Base-by-base conservation (phyloP, 352 stramenopile genomes). In the Globisporangium nodosum region DNA sequence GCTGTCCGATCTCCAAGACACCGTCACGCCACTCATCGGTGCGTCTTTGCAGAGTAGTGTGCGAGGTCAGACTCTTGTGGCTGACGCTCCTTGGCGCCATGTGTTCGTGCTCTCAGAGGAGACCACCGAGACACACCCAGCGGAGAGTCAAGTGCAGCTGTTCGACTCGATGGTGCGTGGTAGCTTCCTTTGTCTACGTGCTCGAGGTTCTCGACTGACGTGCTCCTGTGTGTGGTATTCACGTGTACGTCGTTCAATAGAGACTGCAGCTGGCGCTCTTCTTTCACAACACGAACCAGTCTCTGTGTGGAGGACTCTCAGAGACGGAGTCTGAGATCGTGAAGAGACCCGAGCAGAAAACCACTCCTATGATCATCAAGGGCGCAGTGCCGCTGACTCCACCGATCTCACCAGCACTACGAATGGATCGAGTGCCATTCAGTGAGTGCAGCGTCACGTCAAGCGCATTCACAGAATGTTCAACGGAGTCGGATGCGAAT, bases 251-350 rank as follows among this genome's bases (percentile, higher is more conserved):
- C 8, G 33, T 12, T 12, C 33, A 39, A 51, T 45, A 88, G 78
- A 70, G 80, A 3, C 63, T 93, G 31, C 84, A 91, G 66, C 71
- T 83, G 11, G 72, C 81, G 33, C 84, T 82, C 24, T 91, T 93
- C 66, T 93, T 91, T 60, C 78, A 68, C 43, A 74, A 88, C 53
- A 70, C 76, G 8, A 84, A 85, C 55, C 63, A 87, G 61, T 71
- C 70, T 3, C 54, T 90, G 11, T 63, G 81, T 9, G 70, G 60
- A 8, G 73, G 76, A 16, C 62, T 93, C 6, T 84, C 70, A 12
- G 50, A 66, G 40, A 69, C 62, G 2, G 79, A 88, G 54, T 64
- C 65, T 2, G 79, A 92, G 68, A 76, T 86, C 49, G 66, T 90
- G n/a, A 63, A 69, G 11, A 15, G 42, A n/a, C 20, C 43, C 4